Evolutionary conservation across 768 basidiomycete species (phyloP), one percentile per base, ranked within the genome.

Genomic region (Naganishia randhawae): DNA sequence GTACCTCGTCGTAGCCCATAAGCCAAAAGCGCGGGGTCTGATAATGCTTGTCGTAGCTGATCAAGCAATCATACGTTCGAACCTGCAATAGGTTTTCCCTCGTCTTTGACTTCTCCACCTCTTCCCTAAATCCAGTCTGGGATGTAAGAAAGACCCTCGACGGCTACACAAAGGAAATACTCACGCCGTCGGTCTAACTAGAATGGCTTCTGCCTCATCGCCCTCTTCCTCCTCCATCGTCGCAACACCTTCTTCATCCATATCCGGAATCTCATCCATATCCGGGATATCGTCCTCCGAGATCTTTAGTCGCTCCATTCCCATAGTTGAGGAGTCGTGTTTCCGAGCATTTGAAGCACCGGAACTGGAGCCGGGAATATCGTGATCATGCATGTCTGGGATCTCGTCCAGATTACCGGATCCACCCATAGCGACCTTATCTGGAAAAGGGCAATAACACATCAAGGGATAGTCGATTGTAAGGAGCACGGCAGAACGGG

Each of bases 31-130:
- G 87, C 27, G 96, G 96, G 14, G 94, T 97, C 80, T 98, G 96
- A 81, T 99, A 98, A 81, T 94, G 95, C 83, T 98, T 99, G 85
- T 99, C 96, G 80, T 98, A 99, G 54, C 91, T 92, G 83, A 99
- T 98, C 89, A 96, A 91, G 75, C 97, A 94, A 80, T 99, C 96
- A 83, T 99, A 99, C 13, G 95, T 99, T 76, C 96, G 86, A 45
- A 98, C 92, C 84, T 94, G 91, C 48, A 98, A 83, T 31, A 97
- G 83, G 74, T 96, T 96, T 66, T 86, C 87, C 70, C 87, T 90
- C 37, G 87, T 85, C 25, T 85, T 83, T 71, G 74, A 73, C 53
- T 76, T 72, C 32, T 69, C 63, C 25, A 79, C 69, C 33, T 75
- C 66, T 32, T 42, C 48, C 10, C 66, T 67, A 22, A 6, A 41